Base-by-base conservation (phyloP, 2,329 filamentous ascomycete genomes). In the Talaromyces sp. region DNA sequence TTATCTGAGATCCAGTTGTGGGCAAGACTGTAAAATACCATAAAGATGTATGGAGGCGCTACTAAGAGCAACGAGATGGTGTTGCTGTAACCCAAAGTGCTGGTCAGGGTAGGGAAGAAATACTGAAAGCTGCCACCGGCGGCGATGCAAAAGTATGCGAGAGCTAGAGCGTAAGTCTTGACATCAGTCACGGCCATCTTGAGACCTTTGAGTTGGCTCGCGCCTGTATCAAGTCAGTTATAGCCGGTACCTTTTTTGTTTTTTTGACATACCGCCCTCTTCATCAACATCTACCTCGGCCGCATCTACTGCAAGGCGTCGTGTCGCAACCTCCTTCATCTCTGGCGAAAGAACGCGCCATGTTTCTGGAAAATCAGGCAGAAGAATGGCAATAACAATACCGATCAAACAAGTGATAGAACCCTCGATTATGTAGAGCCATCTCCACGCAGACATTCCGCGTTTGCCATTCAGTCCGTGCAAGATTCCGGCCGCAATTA, bases 31-130 rank as follows among this genome's bases (percentile, higher is more conserved):
- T 76, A 82, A 62, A 81, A 65, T 27, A 84, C 81, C 71, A 81
- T 81, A 67, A 84, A 82, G 56, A 83, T 68, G 67, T 84, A 84
- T 0, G 82, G 82, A 0, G 82, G 82, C 0, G 82, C 81, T 17
- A 80, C 79, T 3, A 84, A 76, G 8, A 84, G 72, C 25, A 84
- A 68, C 0, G 82, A 82, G 33, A 82, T 73, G 33, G 78, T 80
- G 28, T 78, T 63, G 64, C 62, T 68, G 65, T 78, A 79, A 22
- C 74, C 73, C 11, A 84, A 72, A 0, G 79, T 81, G 65, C 63
- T 70, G 42, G 75, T 83, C 65, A 80, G 76, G 0, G 82, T 80
- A 0, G 82, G 82, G 71, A 84, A 84, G 75, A 84, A 86, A 70
- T 84, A 83, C 60, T 84, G 81, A 69, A 84, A 82, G 1, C 81